These are phyloP conservation scores for Penicillium aurantiogriseum DNA, from an alignment of 2,329 filamentous ascomycete genomes.

Conservation along the genomic window DNA sequence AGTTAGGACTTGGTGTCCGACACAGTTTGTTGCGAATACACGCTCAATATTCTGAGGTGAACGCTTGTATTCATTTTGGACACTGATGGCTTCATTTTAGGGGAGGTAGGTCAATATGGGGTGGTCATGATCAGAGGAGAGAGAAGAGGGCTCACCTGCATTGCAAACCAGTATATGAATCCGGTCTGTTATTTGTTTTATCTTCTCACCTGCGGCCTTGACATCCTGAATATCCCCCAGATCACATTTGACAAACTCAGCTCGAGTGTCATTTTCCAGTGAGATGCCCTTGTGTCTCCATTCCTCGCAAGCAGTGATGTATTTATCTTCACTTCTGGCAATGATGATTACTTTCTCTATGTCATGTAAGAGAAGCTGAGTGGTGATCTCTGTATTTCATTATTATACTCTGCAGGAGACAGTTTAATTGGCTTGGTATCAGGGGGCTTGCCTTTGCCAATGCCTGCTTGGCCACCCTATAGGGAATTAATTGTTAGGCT, in stretches of 20 bases:
- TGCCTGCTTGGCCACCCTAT: conserved; percentile 32
- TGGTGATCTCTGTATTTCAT: conserved; percentile 25
- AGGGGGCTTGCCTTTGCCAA: conserved; percentile 25
- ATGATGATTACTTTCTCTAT: conserved; percentile 32
- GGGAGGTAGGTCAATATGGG: too few relatives aligned
- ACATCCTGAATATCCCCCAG: conserved; percentile 29
- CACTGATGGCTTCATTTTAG: conserved; percentile 17
- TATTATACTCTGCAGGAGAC: not conserved
- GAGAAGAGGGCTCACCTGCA: conserved; percentile 23
- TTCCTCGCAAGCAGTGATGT: conserved; percentile 21
- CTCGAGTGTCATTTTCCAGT: conserved; percentile 19
- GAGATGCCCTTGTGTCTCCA: conserved; percentile 23
- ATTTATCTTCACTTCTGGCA: conserved; percentile 27
- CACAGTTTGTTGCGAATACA: conserved; percentile 52
- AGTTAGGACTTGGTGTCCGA: conserved; percentile 53
- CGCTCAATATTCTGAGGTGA: conserved; percentile 46
- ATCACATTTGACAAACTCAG: conserved; percentile 33
- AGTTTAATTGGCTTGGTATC: not conserved
- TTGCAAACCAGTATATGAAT: conserved; percentile 36
- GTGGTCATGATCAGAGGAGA: not conserved
- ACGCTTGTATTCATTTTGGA: conserved; percentile 21
- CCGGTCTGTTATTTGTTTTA: conserved; percentile 23
- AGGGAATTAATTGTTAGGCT: not conserved
- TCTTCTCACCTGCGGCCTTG: conserved; percentile 19
- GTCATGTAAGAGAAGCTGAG: conserved; percentile 32